Conservation (phyloP, 1,284 basidiomycete genomes). For the Microbotryomycetes sp. region DNA sequence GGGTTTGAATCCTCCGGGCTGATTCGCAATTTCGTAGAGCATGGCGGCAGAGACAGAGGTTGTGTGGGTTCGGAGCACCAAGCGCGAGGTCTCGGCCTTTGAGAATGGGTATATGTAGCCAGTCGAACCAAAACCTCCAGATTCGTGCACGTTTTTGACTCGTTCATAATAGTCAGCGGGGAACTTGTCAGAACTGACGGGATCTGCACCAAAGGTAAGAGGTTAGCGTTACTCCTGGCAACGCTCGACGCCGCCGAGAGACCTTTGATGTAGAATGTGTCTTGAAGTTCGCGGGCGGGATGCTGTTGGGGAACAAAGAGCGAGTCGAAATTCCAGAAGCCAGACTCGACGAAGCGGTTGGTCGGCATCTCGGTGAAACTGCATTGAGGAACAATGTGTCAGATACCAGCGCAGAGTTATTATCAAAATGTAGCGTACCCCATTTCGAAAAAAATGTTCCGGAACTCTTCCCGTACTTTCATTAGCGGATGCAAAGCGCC, state of each 20-base stretch:
- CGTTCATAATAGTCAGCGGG: constrained; percentile 80
- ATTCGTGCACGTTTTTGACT: constrained; percentile 81
- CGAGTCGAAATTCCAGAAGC: constrained; percentile 99
- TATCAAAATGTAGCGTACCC: constrained; percentile 54
- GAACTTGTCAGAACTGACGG: constrained; percentile 65
- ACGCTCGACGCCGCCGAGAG: no score
- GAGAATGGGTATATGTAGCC: constrained; percentile 98
- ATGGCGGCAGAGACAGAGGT: constrained; percentile 92
- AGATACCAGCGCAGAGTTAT: not conserved
- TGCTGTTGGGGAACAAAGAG: constrained; percentile 99
- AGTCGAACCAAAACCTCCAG: constrained; percentile 80
- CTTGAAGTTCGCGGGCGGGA: constrained; percentile 94
- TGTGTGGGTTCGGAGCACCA: constrained; percentile 93
- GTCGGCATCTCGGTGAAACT: constrained; percentile 99
- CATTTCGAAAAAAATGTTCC: constrained; percentile 99
- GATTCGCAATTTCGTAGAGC: constrained; percentile 81
- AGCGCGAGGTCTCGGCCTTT: constrained; percentile 78
- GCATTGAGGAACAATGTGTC: constrained; percentile 6
- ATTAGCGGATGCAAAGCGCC: constrained; percentile 93
- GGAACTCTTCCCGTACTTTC: constrained; percentile 96
- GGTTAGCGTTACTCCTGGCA: not conserved
- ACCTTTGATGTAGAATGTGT: constrained; percentile 98
- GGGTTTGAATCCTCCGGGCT: constrained; percentile 75
- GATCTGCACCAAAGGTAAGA: constrained; percentile 52
- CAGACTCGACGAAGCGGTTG: constrained; percentile 93